Percentiles rank a stretch among this genome's conserved stretches.
These are phyloP conservation scores for Drosera capensis DNA, from an alignment of 148 eudicot species.

Conservation along the genomic window DNA sequence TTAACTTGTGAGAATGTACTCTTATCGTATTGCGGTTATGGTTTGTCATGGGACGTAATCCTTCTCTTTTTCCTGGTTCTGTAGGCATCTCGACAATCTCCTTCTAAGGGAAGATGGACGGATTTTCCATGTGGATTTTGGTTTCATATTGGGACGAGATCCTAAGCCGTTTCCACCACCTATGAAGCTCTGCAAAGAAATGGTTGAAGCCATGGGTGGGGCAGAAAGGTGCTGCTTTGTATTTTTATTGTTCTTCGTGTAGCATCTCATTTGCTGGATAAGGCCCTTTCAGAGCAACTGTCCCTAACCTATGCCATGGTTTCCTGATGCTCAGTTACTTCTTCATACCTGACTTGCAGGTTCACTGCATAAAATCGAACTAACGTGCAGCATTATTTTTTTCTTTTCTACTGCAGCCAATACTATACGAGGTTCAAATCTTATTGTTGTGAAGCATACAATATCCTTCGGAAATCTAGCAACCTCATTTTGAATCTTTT, in stretches of 20 bases:
- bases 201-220: conserved; percentile 99
- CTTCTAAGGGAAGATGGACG: conserved; percentile 87
- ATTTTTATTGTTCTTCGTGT: not conserved
- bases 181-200: conserved; percentile 98
- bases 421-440: conserved; percentile 93
- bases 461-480: conserved; percentile 90
- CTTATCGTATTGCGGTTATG: not conserved
- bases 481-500: conserved; percentile 86
- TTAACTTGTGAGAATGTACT: too few species aligned
- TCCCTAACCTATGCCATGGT: too few species aligned
- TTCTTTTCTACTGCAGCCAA: conserved; percentile 47
- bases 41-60: not conserved
- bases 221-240: conserved; percentile 64
- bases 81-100: conserved; percentile 93
- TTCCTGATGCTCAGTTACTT: too few species aligned
- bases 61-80: conserved; percentile 13
- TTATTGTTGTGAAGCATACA: conserved; percentile 97
- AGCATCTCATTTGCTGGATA: too few species aligned
- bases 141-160: conserved; percentile 88
- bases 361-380: too few species aligned
- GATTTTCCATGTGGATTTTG: conserved; percentile 96
- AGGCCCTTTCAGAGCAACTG: too few species aligned
- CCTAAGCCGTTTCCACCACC: conserved; percentile 99
- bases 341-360: too few species aligned
- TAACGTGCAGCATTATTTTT: not conserved